Evolutionary conservation across 306 rosid species (phyloP), one percentile per base, ranked within the genome.

Genomic region (Citrullus amarus): DNA sequence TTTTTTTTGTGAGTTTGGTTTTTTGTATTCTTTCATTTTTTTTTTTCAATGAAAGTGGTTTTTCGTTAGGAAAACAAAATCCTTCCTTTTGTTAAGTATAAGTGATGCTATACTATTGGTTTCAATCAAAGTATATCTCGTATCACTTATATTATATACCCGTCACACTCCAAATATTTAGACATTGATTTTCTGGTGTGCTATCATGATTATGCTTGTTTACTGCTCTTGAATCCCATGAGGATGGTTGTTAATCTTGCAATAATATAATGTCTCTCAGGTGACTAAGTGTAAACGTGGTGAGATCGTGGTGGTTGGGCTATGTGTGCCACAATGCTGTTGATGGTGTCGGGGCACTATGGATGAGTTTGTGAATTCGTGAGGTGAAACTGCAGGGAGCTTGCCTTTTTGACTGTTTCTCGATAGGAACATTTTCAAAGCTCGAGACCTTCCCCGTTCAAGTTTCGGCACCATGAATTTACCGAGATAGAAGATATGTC

Each of bases 201-300:
- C 57, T 53, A 16, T 53, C 57, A 16, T 53, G 28, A 56, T n/a
- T 3, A n/a, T 3, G 10, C n/a, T 56, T 56, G 60, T 16, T 53
- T 53, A 53, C 57, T 53, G 9, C 57, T 16, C 57, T 53, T 53
- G 8, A 5, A 53, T 53, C 57, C 54, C 55, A 50, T 15, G 55
- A 14, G 55, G 17, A 12, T 48, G 16, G 55, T 50, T 3, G 17
- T 53, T 53, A 6, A 53, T 53, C 57, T 53, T 53, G 57, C 20
- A 53, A 53, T 10, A 56, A 18, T 56, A 53, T 10, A 56, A 18
- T 56, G 70, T 84, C 80, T 8, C 80, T 8, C 80, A 90, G 93
- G 92, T 91, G 82, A 91, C 93, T 13, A 91, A 81, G 80, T 88
- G 90, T 84, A 88, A 83, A 81, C 90, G 98, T 41, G 93, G 98